Base-by-base conservation (phyloP, 495 filamentous ascomycete genomes). In the Penicillium simplicissimum region DNA sequence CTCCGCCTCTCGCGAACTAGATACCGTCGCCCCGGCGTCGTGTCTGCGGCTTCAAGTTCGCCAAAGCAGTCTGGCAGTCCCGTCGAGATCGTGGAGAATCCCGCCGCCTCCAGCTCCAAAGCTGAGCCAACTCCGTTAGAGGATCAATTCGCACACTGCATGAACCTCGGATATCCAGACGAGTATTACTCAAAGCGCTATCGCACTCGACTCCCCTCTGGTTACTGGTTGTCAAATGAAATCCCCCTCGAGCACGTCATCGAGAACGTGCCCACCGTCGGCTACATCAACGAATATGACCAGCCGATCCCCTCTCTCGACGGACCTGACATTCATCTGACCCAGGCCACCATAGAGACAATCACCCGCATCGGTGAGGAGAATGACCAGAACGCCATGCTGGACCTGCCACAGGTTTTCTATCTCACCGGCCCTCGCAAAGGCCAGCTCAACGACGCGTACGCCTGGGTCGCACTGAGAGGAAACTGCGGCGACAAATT, bases 381-480 rank as follows among this genome's bases (percentile, higher is more conserved):
- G 4, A 23, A 55, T n/a, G 52, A 55, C 34, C 4, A n/a, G n/a
- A 15, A 14, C n/a, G 33, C n/a, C 8, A 55, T 55, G 52, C 7
- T 36, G 52, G 28, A 31, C 2, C 17, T 36, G 17, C 19, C 33
- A 8, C 35, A 36, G 7, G 52, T 55, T 8, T 55, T 55, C 19
- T 9, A 23, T 6, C 52, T 36, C 3, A 10, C 15, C 10, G 52
- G 33, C 11, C 33, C 33, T 2, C 52, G 52, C 2, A 55, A 55
- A 17, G 52, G 52, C 25, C 52, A 55, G 6, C 35, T 55, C 13
- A 21, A 25, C n/a, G 52, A 55, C 21, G 52, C 52, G 8, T 55
- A 55, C n/a, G 52, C 52, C 35, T 55, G 52, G 52, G 38, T 55
- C 21, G 52, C 52, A 3, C 35, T 55, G 10, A 15, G 35, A 37